Conservation (phyloP, 352 stramenopile species). For the Globisporangium mamillatum region DNA sequence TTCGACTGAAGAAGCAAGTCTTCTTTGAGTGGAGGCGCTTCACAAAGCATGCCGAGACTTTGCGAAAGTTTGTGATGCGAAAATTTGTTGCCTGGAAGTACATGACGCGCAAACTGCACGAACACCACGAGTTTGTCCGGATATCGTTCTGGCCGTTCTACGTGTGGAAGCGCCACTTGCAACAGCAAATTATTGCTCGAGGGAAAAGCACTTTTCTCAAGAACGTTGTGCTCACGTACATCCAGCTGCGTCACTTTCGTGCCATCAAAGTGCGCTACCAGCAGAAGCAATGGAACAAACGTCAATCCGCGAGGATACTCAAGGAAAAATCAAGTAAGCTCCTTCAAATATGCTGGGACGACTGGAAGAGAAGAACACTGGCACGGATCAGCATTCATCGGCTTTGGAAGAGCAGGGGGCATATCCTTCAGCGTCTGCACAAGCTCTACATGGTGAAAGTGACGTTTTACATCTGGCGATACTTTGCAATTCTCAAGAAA, state of each 20-base stretch:
- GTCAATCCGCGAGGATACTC: constrained; percentile 25
- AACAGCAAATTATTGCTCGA: constrained; percentile 61
- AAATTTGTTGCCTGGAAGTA: constrained; percentile 72
- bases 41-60: constrained; percentile 33
- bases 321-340: constrained; percentile 24
- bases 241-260: constrained; percentile 54
- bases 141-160: constrained; percentile 79
- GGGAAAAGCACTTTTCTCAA: constrained; percentile 57
- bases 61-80: constrained; percentile 41
- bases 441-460: constrained; percentile 58
- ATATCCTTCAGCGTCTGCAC: constrained; percentile 55
- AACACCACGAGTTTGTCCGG: constrained; percentile 58
- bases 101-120: constrained; percentile 39
- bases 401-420: constrained; percentile 42
- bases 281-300: constrained; percentile 28
- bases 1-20: constrained; percentile 50
- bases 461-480: constrained; percentile 54
- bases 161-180: constrained; percentile 73
- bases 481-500: constrained; percentile 53
- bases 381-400: constrained; percentile 27
- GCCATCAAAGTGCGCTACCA: constrained; percentile 36
- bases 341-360: constrained; percentile 26
- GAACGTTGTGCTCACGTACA: constrained; percentile 54
- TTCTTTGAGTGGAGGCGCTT: constrained; percentile 52
- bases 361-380: constrained; percentile 29